Percentiles rank a stretch among this genome's conserved stretches.
Evolutionary conservation across 306 rosid species (phyloP).

Genomic region (Lathyrus aphaca): DNA sequence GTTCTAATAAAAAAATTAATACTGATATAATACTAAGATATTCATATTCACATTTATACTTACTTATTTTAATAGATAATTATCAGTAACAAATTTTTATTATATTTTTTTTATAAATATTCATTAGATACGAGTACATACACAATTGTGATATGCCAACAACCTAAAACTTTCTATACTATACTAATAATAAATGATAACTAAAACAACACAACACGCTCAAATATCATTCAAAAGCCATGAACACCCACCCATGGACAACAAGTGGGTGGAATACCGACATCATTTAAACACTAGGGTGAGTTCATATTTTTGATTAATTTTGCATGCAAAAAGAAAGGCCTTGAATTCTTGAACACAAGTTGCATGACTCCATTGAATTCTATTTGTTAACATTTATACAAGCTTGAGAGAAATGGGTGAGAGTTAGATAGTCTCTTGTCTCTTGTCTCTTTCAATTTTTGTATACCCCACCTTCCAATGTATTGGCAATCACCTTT

Average conservation of each 20-base stretch:
- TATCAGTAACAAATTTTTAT: no score
- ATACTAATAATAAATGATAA: no score
- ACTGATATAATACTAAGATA: no score
- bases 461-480: slow-evolving; percentile 5
- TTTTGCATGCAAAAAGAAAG: slow-evolving; percentile 24
- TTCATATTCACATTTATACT: no score
- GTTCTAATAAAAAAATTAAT: no score
- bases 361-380: slow-evolving; percentile 34
- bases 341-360: slow-evolving; percentile 28
- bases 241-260: no score
- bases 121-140: no score
- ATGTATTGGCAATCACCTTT: slow-evolving; percentile 10
- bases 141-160: no score
- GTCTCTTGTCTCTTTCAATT: slow-evolving; percentile 15
- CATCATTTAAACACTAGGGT: slow-evolving; percentile 27
- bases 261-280: slow-evolving; percentile 27
- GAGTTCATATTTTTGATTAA: slow-evolving; percentile 31
- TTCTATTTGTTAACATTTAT: slow-evolving; percentile 22
- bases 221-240: neutral
- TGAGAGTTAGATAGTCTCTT: neutral
- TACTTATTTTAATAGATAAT: no score
- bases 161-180: no score
- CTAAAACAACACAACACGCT: no score
- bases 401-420: slow-evolving; percentile 8
- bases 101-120: no score